Evolutionary conservation across 352 stramenopile genomes (phyloP), one percentile per base, ranked within the genome.

Genomic region (Pythium dissimile): DNA sequence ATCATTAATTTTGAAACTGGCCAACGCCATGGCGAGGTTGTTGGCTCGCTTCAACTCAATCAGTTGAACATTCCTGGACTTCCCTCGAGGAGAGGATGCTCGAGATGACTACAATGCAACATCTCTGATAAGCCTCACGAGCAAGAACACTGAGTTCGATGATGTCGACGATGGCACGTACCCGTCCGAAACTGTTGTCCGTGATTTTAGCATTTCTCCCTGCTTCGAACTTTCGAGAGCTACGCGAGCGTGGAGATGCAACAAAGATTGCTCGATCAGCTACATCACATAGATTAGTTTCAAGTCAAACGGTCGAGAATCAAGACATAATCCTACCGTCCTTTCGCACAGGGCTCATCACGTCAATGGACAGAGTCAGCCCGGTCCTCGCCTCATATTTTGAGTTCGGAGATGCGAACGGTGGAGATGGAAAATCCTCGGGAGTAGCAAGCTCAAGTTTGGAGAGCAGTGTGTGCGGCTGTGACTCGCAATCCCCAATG

Each of bases 31-130:
- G 9, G 83, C 75, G 1, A 93, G 51, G 50, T 93, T 93, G 45
- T 93, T 93, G 2, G 80, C 81, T 20, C 81, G 84, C 41, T 93
- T 93, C 24, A 86, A 46, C 10, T 93, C 84, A 26, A 93, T 78
- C 23, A 93, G 50, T 32, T 89, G 82, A 41, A 91, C 74, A 35
- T 76, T 89, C 62, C 86, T 89, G 26, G 75, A 82, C 23, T 85
- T 85, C 15, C 84, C 79, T 16, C 83, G 75, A 23, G 81, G 80
- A 2, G 84, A 93, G 0, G 77, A 88, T 12, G 75, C 73, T 11
- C 84, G 71, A 35, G 84, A 32, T 26, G 63, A 66, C 63, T 63
- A 83, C 23, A 51, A 3, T 15, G 3, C 16, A 4, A 37, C 7
- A 32, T 5, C 37, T 35, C 0, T 32, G 24, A 45, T 27, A 27